A percentile compares a stretch with the other conserved stretches of the same genome.
These are phyloP conservation scores for Aschersonia sp. DNA, from an alignment of 2,329 filamentous ascomycete genomes.

Conservation along the genomic window DNA sequence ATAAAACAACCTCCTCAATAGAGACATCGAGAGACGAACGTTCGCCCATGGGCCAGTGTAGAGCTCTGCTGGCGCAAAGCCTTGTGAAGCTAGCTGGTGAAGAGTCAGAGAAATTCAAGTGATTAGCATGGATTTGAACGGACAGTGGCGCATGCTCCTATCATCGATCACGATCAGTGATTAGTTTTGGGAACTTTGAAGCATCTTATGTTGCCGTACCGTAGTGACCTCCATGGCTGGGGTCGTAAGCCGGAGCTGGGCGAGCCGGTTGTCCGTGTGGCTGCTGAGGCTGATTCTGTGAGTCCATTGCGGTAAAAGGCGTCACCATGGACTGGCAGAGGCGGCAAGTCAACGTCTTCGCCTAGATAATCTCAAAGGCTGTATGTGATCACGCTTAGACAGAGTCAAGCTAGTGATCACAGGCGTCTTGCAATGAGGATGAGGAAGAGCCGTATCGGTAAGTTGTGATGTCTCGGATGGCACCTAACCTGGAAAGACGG, in stretches of 20 bases:
- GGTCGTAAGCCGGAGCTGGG: slow-evolving; percentile 56
- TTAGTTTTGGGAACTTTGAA: background rate
- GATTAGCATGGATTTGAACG: slow-evolving; percentile 4
- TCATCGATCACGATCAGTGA: slow-evolving; percentile 8
- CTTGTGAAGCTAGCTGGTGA: slow-evolving; percentile 64
- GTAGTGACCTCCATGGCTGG: slow-evolving; percentile 61
- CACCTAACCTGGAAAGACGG: no score
- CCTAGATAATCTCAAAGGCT: no score
- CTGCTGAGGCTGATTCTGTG: slow-evolving; percentile 30
- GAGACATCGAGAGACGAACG: slow-evolving; percentile 35
- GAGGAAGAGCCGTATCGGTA: no score
- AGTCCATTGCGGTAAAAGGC: slow-evolving; percentile 17
- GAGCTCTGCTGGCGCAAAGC: slow-evolving; percentile 81
- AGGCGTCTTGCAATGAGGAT: no score
- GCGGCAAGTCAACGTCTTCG: no score
- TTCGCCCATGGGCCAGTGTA: slow-evolving; percentile 95
- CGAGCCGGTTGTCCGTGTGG: slow-evolving; percentile 43
- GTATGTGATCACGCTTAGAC: no score
- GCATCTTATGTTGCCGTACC: slow-evolving; percentile 32
- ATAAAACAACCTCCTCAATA: background rate
- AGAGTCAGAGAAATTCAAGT: slow-evolving; percentile 10
- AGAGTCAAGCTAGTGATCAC: no score
- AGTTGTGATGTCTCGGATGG: no score
- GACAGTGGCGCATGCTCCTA: slow-evolving; percentile 34
- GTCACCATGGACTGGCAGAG: background rate